phyloP scores from a whole-genome alignment of 139 green algal genomes.

The Volvox africanus region DNA sequence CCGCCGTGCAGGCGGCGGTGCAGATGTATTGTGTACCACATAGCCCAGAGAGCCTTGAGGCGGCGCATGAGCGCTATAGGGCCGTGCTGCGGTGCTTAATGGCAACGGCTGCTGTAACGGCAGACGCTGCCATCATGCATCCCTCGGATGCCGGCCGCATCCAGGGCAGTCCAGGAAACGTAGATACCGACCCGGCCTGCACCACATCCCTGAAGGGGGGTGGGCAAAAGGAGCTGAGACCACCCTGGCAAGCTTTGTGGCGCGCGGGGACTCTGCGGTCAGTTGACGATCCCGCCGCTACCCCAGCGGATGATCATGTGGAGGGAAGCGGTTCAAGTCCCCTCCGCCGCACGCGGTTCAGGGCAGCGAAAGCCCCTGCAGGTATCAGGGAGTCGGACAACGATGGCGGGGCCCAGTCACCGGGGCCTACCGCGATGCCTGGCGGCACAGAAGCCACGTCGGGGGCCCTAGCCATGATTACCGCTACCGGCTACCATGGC shows the following conservation, averaged over 20 bases:
- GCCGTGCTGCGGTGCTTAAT: constrained; percentile 4
- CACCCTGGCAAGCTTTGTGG: neutral
- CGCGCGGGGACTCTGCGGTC: neutral
- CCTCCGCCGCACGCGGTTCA: too few species aligned
- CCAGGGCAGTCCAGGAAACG: too few species aligned
- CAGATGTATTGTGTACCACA: constrained; percentile 6
- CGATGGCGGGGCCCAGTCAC: neutral
- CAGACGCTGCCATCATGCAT: neutral
- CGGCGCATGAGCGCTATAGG: constrained; percentile 21
- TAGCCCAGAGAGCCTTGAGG: constrained; percentile 26
- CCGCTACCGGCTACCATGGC: neutral
- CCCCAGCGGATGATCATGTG: too few species aligned
- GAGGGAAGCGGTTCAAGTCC: too few species aligned
- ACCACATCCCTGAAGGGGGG: too few species aligned
- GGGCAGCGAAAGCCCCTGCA: too few species aligned
- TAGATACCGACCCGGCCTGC: too few species aligned
- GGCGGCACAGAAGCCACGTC: neutral
- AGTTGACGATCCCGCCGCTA: too few species aligned
- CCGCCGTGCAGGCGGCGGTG: neutral
- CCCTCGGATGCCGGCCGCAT: neutral
- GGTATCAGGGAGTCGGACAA: too few species aligned
- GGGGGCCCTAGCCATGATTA: too few species aligned
- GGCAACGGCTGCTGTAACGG: neutral
- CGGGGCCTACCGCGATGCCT: too few species aligned
- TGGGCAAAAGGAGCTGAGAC: too few species aligned